These are phyloP conservation scores for Plasmodium gonderi DNA, from an alignment of 169 alveolate species.

Conservation along the genomic window DNA sequence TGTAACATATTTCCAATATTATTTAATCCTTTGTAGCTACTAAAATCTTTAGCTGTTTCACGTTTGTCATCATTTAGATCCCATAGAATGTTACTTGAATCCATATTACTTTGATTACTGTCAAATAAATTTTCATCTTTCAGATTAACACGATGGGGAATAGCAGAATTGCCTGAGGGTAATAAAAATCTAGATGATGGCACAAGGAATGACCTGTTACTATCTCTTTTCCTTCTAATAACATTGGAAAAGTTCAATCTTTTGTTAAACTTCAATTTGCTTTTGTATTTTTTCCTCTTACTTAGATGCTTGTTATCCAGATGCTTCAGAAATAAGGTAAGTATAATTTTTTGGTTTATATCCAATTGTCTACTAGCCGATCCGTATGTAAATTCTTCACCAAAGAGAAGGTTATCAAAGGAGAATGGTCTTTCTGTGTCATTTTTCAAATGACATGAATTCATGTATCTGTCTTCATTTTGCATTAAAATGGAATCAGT, in stretches of 20 bases:
- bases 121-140: neutral
- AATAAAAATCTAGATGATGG: no score
- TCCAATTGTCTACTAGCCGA: conserved; percentile 17
- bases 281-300: conserved; percentile 6
- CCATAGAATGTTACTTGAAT: conserved; percentile 74
- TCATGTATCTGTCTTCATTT: neutral
- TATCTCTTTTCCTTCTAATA: neutral
- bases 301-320: conserved; percentile 1
- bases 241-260: neutral
- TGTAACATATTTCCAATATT: no score
- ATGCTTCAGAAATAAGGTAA: conserved; percentile 14
- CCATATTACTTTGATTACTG: no score
- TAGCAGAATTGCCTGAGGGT: no score
- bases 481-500: neutral
- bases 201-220: no score
- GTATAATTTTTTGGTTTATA: conserved; percentile 27
- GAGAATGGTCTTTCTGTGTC: conserved; percentile 16
- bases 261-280: neutral
- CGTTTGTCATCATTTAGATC: no score
- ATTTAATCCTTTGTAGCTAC: no score
- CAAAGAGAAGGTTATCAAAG: conserved; percentile 19
- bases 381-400: conserved; percentile 61
- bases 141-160: neutral
- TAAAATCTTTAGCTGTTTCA: no score
- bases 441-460: neutral